Evolutionary conservation across 352 stramenopile species (phyloP).

Genomic region (Blastocystis sp.): DNA sequence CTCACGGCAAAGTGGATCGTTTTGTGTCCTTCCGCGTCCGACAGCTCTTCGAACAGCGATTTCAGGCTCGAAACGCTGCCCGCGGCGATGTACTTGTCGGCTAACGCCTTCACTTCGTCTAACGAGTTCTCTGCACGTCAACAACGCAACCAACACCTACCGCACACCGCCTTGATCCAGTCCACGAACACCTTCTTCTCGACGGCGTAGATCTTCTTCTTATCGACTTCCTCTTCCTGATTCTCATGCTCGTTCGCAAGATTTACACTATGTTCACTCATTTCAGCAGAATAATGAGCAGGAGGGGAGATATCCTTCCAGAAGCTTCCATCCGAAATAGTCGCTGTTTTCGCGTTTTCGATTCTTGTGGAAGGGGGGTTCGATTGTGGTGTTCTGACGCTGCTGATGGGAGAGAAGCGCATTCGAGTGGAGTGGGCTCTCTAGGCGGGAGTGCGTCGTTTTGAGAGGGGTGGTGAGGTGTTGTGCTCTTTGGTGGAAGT

Average conservation of each 20-base stretch:
- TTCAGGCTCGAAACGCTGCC: constrained; percentile 48
- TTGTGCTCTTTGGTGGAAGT: too few species aligned
- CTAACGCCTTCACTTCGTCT: constrained; percentile 36
- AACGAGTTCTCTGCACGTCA: constrained; percentile 20
- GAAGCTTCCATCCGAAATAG: constrained; percentile 3
- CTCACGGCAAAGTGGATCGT: constrained; percentile 64
- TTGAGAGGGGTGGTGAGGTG: too few species aligned
- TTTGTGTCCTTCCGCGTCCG: constrained; percentile 56
- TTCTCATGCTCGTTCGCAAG: background rate
- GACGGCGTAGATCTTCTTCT: constrained; percentile 50
- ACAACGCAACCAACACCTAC: background rate
- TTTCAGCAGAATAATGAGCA: constrained; percentile 14
- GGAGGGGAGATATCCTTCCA: background rate
- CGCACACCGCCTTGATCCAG: constrained; percentile 67
- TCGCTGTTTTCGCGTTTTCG: background rate
- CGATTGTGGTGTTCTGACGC: too few species aligned
- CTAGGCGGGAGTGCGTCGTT: too few species aligned
- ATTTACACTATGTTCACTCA: constrained; percentile 34
- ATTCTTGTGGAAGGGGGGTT: constrained; percentile 7
- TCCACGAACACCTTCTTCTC: constrained; percentile 62
- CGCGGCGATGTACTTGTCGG: background rate
- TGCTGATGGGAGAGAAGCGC: too few species aligned
- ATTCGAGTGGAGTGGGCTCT: too few species aligned
- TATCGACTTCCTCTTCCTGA: constrained; percentile 42
- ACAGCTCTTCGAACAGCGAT: constrained; percentile 34